These are phyloP conservation scores for Sanghuangporus baumii DNA, from an alignment of 1,284 basidiomycete genomes.

Conservation along the genomic window DNA sequence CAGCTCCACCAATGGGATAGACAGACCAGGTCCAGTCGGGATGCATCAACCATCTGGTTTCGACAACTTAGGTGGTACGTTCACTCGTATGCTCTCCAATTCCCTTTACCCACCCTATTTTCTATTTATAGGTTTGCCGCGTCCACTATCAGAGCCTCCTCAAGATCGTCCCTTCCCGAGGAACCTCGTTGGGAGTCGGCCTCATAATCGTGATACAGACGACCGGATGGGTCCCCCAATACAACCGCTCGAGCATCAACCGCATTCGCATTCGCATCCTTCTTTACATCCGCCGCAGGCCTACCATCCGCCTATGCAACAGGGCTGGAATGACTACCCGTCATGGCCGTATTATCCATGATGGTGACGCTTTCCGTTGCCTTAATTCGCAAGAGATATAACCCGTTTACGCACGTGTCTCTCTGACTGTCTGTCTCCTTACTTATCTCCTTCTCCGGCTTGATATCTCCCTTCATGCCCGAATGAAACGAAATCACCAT, in stretches of 20 bases:
- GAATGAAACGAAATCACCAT: no score
- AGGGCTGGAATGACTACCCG: neutral
- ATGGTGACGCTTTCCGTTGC: neutral
- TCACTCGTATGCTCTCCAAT: neutral
- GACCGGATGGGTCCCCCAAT: neutral
- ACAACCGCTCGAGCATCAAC: neutral
- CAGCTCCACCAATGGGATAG: neutral
- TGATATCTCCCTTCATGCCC: no score
- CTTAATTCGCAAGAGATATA: neutral
- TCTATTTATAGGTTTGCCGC: neutral
- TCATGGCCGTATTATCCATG: neutral
- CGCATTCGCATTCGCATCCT: neutral
- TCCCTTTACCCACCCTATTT: neutral
- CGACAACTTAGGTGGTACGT: neutral
- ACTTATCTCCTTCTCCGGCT: no score
- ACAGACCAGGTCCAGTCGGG: neutral
- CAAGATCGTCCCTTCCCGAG: slow-evolving; percentile 4
- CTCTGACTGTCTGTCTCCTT: no score
- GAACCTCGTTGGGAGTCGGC: neutral
- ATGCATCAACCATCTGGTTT: neutral
- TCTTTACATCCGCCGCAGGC: neutral
- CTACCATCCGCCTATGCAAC: neutral
- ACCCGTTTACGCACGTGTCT: no score
- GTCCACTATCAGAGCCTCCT: neutral
- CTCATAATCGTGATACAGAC: neutral